Evolutionary conservation across 2,329 filamentous ascomycete genomes (phyloP), one percentile per base, ranked within the genome.

Genomic region (Harringtonia aguacate): DNA sequence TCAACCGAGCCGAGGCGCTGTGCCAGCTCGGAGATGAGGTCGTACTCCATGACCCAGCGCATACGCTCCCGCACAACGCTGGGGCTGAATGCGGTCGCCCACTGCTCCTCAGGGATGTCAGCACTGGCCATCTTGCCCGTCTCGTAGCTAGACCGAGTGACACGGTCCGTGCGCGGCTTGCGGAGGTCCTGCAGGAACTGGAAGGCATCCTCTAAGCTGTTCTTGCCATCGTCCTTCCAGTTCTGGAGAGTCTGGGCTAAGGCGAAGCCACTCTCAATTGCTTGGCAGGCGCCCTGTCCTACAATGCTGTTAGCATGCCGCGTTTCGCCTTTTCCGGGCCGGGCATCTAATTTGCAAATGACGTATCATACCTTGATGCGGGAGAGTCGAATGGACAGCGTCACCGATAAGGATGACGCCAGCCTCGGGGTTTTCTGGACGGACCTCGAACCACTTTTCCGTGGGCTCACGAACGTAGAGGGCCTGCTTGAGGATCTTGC

Each of bases 371-470:
- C 47, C 66, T 8, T 66, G 67, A 52, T 77, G 72, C 1, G 75
- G 74, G 1, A 68, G 70, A 0, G 63, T 61, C 8, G 73, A 73
- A 50, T 79, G 75, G 13, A 75, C 75, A 3, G 73, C 72, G 50
- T 79, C 75, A 12, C 75, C 75, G 0, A 73, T 61, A 4, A 77
- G 51, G 39, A 69, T 69, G 1, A 75, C 58, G 55, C 31, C 61
- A 21, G 57, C 75, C 68, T 56, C 75, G 74, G 7, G 77, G 59
- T 3, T 66, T 72, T 49, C 47, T 1, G 45, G 28, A 17, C 21
- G 47, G 27, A 45, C 45, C 14, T 47, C 43, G 20, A 36, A 49
- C 73, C 73, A 78, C 48, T 72, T 70, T 39, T 74, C 70, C 8
- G 69, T 53, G 36, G 56, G 54, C 36, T 56, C 50, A 6, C 54